Percentiles rank a stretch among this genome's conserved stretches.
phyloP scores from a whole-genome alignment of 768 basidiomycete species.

The Thelephora aurantiotincta region DNA sequence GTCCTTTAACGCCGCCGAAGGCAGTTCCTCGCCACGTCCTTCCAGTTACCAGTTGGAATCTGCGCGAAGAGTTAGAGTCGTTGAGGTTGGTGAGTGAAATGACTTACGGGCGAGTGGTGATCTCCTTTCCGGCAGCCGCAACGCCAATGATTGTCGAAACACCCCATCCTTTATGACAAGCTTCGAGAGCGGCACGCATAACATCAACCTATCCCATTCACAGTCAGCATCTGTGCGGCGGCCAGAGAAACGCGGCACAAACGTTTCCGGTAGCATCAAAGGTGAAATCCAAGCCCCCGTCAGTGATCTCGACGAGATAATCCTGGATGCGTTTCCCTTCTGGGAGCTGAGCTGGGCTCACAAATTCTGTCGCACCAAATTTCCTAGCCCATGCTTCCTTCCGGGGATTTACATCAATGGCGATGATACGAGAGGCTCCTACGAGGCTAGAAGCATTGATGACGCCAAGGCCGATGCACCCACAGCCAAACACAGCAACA shows the following conservation, averaged over 20 bases:
- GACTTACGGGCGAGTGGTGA: slow-evolving; percentile 19
- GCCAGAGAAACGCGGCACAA: slow-evolving; percentile 20
- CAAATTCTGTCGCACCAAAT: slow-evolving; percentile 91
- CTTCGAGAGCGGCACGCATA: slow-evolving; percentile 91
- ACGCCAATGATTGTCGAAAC: slow-evolving; percentile 93
- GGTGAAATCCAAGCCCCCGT: slow-evolving; percentile 94
- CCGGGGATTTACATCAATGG: slow-evolving; percentile 74
- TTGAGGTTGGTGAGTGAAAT: slow-evolving; percentile 18
- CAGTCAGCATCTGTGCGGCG: slow-evolving; percentile 10
- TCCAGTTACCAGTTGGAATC: slow-evolving; percentile 58
- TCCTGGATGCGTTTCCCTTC: slow-evolving; percentile 83
- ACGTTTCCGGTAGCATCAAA: slow-evolving; percentile 95
- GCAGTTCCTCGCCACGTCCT: slow-evolving; percentile 91
- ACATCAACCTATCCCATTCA: slow-evolving; percentile 49
- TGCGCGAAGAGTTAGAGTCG: slow-evolving; percentile 3
- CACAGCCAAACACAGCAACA: slow-evolving; percentile 93
- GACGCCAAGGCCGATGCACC: slow-evolving; percentile 91
- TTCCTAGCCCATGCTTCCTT: slow-evolving; percentile 85
- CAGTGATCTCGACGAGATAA: slow-evolving; percentile 80
- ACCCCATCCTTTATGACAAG: slow-evolving; percentile 99
- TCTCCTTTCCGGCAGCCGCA: slow-evolving; percentile 89
- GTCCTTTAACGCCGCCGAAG: slow-evolving; percentile 96
- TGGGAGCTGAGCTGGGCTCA: slow-evolving; percentile 65
- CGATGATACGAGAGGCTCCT: slow-evolving; percentile 81
- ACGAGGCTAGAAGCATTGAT: slow-evolving; percentile 68